A percentile compares a stretch with the other conserved stretches of the same genome.
phyloP scores from a whole-genome alignment of 495 filamentous ascomycete genomes.

The Acidomyces sp. region DNA sequence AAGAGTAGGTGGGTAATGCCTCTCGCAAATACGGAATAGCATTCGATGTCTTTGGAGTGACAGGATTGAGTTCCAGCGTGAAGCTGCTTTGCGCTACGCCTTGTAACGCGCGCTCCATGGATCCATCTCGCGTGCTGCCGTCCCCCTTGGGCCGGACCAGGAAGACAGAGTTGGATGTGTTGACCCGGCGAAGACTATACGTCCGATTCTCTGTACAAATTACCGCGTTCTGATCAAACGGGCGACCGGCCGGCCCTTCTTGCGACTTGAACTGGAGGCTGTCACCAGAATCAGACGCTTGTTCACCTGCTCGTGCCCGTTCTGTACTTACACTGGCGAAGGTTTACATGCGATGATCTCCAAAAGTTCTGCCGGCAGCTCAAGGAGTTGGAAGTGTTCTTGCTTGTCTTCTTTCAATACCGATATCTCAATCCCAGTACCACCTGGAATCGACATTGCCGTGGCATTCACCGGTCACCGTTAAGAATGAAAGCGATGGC shows the following conservation, averaged over 20 bases:
- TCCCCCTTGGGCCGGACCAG: conserved; percentile 41
- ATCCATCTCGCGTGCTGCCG: conserved; percentile 23
- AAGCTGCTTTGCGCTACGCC: conserved; percentile 58
- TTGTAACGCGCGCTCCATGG: conserved; percentile 35
- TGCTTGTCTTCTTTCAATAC: conserved; percentile 40
- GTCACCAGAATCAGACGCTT: conserved; percentile 11
- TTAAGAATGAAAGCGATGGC: no score
- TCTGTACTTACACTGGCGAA: conserved; percentile 21
- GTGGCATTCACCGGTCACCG: not conserved
- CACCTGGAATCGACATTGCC: conserved; percentile 47
- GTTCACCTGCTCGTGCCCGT: conserved; percentile 45
- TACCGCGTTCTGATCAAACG: conserved; percentile 49
- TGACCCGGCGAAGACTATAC: conserved; percentile 75
- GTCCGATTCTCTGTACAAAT: conserved; percentile 57
- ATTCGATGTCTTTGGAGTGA: conserved; percentile 9
- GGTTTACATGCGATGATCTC: conserved; percentile 36
- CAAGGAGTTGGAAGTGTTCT: conserved; percentile 60
- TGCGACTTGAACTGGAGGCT: conserved; percentile 56
- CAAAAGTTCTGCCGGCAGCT: conserved; percentile 63
- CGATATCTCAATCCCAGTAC: conserved; percentile 49
- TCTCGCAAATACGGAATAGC: conserved; percentile 22
- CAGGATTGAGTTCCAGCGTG: conserved; percentile 47
- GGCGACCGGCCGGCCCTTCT: conserved; percentile 15
- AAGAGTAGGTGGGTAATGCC: conserved; percentile 22
- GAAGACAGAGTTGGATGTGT: conserved; percentile 79